Percentiles rank a stretch among this genome's conserved stretches.
Conservation (phyloP, 495 filamentous ascomycete genomes). For the Jackrogersella minutella region DNA sequence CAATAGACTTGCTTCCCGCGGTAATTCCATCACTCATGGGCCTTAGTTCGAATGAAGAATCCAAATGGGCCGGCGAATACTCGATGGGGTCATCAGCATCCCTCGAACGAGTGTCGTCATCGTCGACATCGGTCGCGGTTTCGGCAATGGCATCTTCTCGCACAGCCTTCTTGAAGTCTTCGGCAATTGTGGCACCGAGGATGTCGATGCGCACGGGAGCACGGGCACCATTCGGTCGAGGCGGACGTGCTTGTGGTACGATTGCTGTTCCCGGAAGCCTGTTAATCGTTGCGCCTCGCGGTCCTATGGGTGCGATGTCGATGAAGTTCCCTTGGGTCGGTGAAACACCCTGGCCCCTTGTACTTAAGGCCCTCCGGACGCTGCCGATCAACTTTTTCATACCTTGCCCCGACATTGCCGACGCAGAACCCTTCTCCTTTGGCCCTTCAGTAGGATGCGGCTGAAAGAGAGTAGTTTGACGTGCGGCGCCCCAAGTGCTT, state of each 20-base stretch:
- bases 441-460: conserved; percentile 43
- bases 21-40: conserved; percentile 65
- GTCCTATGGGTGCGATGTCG: conserved; percentile 60
- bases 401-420: conserved; percentile 66
- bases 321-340: conserved; percentile 57
- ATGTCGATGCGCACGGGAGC: conserved; percentile 72
- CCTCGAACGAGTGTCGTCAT: not conserved
- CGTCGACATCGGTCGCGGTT: conserved; percentile 29
- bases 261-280: conserved; percentile 62
- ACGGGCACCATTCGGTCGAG: conserved; percentile 51
- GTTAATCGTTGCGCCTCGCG: conserved; percentile 59
- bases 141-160: conserved; percentile 62
- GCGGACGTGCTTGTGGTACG: conserved; percentile 60
- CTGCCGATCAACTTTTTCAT: conserved; percentile 88
- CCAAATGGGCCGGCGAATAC: conserved; percentile 52
- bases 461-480: conserved; percentile 60
- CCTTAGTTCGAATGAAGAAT: conserved; percentile 46
- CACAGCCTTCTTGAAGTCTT: conserved; percentile 75
- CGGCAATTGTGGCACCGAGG: conserved; percentile 76
- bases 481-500: conserved; percentile 52
- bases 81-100: conserved; percentile 40
- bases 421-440: conserved; percentile 54
- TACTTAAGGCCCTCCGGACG: conserved; percentile 86
- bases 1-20: conserved; percentile 81
- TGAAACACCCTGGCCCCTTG: conserved; percentile 60